Conservation (phyloP, 371 early-diverging fungal species). For the Rhizomucor pusillus region DNA sequence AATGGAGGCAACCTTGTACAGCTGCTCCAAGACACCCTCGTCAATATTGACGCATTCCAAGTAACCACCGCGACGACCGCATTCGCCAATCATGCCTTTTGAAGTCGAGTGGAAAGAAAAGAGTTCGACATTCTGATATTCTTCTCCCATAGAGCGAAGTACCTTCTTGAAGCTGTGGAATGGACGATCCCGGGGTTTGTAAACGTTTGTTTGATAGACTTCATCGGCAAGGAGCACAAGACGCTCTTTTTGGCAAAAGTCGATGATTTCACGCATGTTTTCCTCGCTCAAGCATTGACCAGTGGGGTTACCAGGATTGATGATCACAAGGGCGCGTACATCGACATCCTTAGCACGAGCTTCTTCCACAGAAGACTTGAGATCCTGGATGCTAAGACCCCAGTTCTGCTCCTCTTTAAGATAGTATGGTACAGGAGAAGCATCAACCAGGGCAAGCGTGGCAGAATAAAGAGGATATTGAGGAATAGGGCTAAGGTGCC, state of each 20-base stretch:
- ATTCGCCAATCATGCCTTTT: slow-evolving; percentile 98
- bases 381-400: slow-evolving; percentile 66
- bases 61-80: slow-evolving; percentile 97
- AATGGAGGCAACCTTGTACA: slow-evolving; percentile 93
- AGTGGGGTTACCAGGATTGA: slow-evolving; percentile 97
- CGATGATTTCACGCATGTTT: slow-evolving; percentile 81
- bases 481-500: slow-evolving; percentile 74
- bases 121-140: slow-evolving; percentile 61
- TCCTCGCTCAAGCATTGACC: slow-evolving; percentile 78
- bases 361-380: slow-evolving; percentile 55
- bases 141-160: slow-evolving; percentile 61
- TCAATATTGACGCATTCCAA: slow-evolving; percentile 90
- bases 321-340: slow-evolving; percentile 89
- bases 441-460: slow-evolving; percentile 74
- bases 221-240: slow-evolving; percentile 91
- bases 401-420: slow-evolving; percentile 82
- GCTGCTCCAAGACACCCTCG: slow-evolving; percentile 68
- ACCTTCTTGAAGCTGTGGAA: slow-evolving; percentile 95
- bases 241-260: slow-evolving; percentile 73
- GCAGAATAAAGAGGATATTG: slow-evolving; percentile 97
- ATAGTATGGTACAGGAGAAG: slow-evolving; percentile 85
- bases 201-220: slow-evolving; percentile 94
- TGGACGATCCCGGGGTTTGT: slow-evolving; percentile 71
- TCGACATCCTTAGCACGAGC: slow-evolving; percentile 70
- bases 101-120: slow-evolving; percentile 79